These are phyloP conservation scores for Yamadazyma tumulicola DNA, from an alignment of 805 yeast genomes.

Conservation along the genomic window DNA sequence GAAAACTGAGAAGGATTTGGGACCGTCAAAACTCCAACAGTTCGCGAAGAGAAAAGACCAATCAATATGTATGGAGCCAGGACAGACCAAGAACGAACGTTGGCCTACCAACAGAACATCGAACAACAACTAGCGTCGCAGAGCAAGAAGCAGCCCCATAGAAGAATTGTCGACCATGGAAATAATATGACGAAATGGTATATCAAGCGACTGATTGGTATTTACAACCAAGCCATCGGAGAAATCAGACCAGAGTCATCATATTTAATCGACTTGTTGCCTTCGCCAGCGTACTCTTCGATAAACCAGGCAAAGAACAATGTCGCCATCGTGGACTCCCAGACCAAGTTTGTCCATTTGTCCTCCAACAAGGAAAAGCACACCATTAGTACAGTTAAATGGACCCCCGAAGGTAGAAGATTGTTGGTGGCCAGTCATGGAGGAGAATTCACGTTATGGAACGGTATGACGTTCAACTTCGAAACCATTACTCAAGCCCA, in stretches of 20 bases:
- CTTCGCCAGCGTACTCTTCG: slow-evolving; percentile 56
- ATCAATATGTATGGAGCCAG: slow-evolving; percentile 8
- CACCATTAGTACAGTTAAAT: slow-evolving; percentile 81
- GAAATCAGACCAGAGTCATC: slow-evolving; percentile 65
- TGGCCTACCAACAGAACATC: slow-evolving; percentile 29
- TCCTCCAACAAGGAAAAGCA: slow-evolving; percentile 90
- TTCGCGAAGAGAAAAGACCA: no score
- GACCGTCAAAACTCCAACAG: no score
- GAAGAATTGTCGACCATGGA: slow-evolving; percentile 78
- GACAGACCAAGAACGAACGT: slow-evolving; percentile 16
- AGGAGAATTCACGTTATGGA: slow-evolving; percentile 97
- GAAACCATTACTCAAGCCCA: slow-evolving; percentile 99
- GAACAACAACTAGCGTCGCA: slow-evolving; percentile 45
- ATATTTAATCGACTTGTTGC: slow-evolving; percentile 59
- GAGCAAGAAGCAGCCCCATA: slow-evolving; percentile 49
- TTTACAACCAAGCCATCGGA: slow-evolving; percentile 45
- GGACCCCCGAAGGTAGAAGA: slow-evolving; percentile 97
- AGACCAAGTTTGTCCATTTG: slow-evolving; percentile 83
- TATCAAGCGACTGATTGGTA: slow-evolving; percentile 42
- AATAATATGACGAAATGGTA: slow-evolving; percentile 66
- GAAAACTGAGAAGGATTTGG: no score
- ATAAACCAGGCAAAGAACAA: slow-evolving; percentile 30
- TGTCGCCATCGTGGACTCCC: slow-evolving; percentile 56
- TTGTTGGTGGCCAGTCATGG: slow-evolving; percentile 84
- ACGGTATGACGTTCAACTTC: slow-evolving; percentile 90